These are phyloP conservation scores for Hippophae tibetana DNA, from an alignment of 306 rosid genomes.

Conservation along the genomic window DNA sequence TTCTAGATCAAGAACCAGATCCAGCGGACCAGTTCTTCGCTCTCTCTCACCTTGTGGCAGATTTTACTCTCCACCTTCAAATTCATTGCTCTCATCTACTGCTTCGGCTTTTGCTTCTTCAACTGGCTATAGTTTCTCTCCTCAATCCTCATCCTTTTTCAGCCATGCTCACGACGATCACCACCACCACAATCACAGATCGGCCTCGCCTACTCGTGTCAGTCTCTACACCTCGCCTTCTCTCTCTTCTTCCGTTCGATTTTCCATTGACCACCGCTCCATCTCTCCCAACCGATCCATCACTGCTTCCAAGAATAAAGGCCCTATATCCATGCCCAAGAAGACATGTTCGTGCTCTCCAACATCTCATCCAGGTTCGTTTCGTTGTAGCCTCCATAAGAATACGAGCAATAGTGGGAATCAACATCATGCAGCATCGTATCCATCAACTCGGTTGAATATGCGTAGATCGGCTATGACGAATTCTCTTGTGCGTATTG, in stretches of 20 bases:
- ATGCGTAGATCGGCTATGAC: constrained; percentile 98
- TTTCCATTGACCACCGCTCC: constrained; percentile 66
- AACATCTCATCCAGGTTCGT: constrained; percentile 81
- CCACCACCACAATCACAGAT: constrained; percentile 33
- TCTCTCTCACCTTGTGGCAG: constrained; percentile 64
- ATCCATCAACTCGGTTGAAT: constrained; percentile 49
- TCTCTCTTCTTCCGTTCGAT: constrained; percentile 48
- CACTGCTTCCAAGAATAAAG: constrained; percentile 40
- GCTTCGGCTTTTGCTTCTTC: constrained; percentile 76
- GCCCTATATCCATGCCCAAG: constrained; percentile 50
- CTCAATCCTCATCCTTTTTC: constrained; percentile 42
- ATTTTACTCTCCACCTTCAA: constrained; percentile 46
- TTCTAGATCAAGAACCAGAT: constrained; percentile 33
- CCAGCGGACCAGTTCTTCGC: constrained; percentile 69
- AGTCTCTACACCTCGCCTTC: constrained; percentile 37
- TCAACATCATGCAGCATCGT: constrained; percentile 21
- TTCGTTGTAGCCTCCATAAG: constrained; percentile 86
- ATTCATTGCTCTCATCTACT: constrained; percentile 34
- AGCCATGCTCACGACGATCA: constrained; percentile 15
- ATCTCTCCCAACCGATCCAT: constrained; percentile 72
- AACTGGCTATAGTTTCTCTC: constrained; percentile 45
- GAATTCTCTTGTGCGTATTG: constrained; percentile 80
- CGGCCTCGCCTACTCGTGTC: constrained; percentile 82
- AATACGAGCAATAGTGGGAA: constrained; percentile 14
- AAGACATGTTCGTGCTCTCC: constrained; percentile 91